These are phyloP conservation scores for Wickerhamomyces subpelliculosus DNA, from an alignment of 805 yeast species.

Conservation along the genomic window DNA sequence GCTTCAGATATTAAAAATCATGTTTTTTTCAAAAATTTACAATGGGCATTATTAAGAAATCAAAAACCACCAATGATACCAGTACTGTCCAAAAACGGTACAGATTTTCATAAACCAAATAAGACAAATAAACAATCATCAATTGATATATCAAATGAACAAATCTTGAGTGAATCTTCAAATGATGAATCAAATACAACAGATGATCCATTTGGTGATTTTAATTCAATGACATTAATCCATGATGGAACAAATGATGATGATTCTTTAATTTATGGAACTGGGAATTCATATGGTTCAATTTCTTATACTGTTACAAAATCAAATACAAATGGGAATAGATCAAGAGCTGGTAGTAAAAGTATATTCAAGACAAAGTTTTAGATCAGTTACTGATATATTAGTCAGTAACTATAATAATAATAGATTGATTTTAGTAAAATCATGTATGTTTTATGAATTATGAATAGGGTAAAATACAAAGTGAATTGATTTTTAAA, in stretches of 20 bases:
- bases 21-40: conserved; percentile 82
- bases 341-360: conserved; percentile 33
- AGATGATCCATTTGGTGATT: conserved; percentile 76
- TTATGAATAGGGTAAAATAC: too few relatives aligned
- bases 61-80: conserved; percentile 97
- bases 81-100: conserved; percentile 48
- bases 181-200: conserved; percentile 25
- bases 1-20: conserved; percentile 93
- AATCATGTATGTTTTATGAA: too few relatives aligned
- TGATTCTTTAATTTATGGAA: conserved; percentile 41
- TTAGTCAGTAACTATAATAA: too few relatives aligned
- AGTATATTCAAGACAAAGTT: conserved; percentile 23
- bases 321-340: conserved; percentile 22
- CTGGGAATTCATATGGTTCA: conserved; percentile 33
- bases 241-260: conserved; percentile 54
- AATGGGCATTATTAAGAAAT: conserved; percentile 92
- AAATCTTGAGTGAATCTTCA: conserved; percentile 8
- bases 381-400: conserved; percentile 1
- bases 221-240: conserved; percentile 80
- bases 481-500: too few relatives aligned
- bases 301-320: conserved; percentile 34
- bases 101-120: conserved; percentile 36
- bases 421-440: too few relatives aligned
- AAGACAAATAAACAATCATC: conserved; percentile 16
- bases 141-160: conserved; percentile 24